phyloP scores from a whole-genome alignment of 805 yeast species.

The Yueomyces sp. region DNA sequence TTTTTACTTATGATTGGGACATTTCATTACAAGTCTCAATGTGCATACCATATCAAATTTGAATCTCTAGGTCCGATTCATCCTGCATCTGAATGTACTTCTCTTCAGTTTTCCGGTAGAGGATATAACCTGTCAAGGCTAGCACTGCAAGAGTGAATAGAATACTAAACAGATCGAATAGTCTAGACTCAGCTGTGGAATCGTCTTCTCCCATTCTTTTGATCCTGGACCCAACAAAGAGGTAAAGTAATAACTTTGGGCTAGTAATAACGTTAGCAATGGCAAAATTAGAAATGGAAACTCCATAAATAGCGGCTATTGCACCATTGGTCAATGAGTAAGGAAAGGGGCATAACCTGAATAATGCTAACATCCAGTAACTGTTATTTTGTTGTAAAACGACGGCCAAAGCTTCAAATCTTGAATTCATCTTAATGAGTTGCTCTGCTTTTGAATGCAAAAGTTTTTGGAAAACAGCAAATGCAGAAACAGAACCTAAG shows the following conservation, averaged over 20 bases:
- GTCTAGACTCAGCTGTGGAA: conserved; percentile 33
- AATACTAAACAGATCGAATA: conserved; percentile 54
- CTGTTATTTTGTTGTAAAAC: conserved; percentile 61
- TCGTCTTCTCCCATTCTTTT: conserved; percentile 53
- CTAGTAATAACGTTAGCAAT: conserved; percentile 64
- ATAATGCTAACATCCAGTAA: conserved; percentile 51
- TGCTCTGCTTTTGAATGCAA: conserved; percentile 43
- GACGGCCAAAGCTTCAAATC: conserved; percentile 60
- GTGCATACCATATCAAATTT: too few relatives aligned
- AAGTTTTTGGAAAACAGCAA: conserved; percentile 48
- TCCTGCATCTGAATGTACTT: conserved; percentile 22
- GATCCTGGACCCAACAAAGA: conserved; percentile 66
- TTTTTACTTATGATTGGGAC: too few relatives aligned
- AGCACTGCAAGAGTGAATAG: conserved; percentile 42
- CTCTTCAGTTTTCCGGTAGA: conserved; percentile 41
- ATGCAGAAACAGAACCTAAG: conserved; percentile 64
- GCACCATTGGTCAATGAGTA: conserved; percentile 90
- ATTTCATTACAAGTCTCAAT: too few relatives aligned
- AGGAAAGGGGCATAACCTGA: conserved; percentile 84
- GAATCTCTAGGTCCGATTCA: neutral
- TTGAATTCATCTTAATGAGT: conserved; percentile 48
- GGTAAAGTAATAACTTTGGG: conserved; percentile 66
- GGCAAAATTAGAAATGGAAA: conserved; percentile 46
- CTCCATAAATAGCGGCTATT: conserved; percentile 72
- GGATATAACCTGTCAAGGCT: conserved; percentile 46